Evolutionary conservation across 768 basidiomycete species (phyloP).

Genomic region (Boletus rufocinnamomeus): DNA sequence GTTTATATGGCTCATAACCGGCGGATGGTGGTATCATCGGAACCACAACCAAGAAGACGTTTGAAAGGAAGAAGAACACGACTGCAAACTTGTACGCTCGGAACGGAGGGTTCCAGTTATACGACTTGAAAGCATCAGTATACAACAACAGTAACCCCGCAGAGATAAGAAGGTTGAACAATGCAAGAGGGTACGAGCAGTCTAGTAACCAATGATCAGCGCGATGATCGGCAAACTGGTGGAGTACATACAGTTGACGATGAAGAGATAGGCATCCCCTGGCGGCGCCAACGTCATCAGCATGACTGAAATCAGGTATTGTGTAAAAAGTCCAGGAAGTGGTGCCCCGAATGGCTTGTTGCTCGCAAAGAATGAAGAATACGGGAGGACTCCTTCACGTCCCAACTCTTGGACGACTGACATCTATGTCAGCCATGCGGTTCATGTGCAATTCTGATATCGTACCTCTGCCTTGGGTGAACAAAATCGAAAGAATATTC

Average conservation of each 20-base stretch:
- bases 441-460: slow-evolving; percentile 2
- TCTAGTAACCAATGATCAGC: slow-evolving; percentile 37
- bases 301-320: slow-evolving; percentile 59
- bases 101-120: slow-evolving; percentile 68
- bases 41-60: slow-evolving; percentile 60
- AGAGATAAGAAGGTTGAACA: slow-evolving; percentile 62
- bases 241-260: slow-evolving; percentile 55
- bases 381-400: slow-evolving; percentile 68
- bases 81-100: slow-evolving; percentile 51
- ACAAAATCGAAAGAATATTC: slow-evolving; percentile 63
- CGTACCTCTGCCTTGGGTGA: slow-evolving; percentile 65
- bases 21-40: slow-evolving; percentile 63
- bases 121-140: slow-evolving; percentile 41
- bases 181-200: slow-evolving; percentile 54
- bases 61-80: slow-evolving; percentile 61
- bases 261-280: slow-evolving; percentile 75
- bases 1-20: slow-evolving; percentile 53
- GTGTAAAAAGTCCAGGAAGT: slow-evolving; percentile 58
- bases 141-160: slow-evolving; percentile 66
- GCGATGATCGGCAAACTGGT: neutral
- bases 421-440: slow-evolving; percentile 8
- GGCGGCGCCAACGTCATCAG: slow-evolving; percentile 60
- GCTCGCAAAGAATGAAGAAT: slow-evolving; percentile 65
- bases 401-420: slow-evolving; percentile 74
- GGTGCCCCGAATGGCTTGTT: slow-evolving; percentile 74